Conservation (phyloP, 2,329 filamentous ascomycete genomes). For the Coniochaeta ligniaria region DNA sequence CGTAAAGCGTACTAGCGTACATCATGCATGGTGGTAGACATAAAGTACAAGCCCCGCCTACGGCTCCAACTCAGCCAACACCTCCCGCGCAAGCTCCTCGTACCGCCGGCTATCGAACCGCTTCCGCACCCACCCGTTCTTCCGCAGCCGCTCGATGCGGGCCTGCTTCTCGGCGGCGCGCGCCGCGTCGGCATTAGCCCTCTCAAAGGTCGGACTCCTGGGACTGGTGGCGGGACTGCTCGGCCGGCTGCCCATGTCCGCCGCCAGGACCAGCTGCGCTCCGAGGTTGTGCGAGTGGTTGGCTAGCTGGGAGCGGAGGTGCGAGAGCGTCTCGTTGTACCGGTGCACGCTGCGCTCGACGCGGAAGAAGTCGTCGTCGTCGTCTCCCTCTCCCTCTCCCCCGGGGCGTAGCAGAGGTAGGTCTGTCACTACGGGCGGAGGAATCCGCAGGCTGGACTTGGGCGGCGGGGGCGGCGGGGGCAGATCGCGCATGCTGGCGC, state of each 20-base stretch:
- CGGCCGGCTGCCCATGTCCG: constrained; percentile 6
- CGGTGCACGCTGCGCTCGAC: constrained; percentile 38
- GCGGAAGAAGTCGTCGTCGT: constrained; percentile 23
- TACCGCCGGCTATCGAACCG: constrained; percentile 48
- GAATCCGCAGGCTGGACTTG: constrained; percentile 4
- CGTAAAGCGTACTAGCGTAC: background rate
- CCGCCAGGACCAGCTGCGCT: constrained; percentile 21
- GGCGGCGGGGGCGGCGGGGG: constrained; percentile 16
- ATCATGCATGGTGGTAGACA: background rate
- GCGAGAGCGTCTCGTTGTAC: constrained; percentile 39
- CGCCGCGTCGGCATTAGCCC: constrained; percentile 11
- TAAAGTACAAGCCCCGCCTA: background rate
- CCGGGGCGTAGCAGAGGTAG: constrained; percentile 8
- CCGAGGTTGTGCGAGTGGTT: constrained; percentile 41
- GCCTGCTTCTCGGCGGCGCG: constrained; percentile 35
- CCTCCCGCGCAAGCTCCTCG: constrained; percentile 42
- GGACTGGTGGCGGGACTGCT: background rate
- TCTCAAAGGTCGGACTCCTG: constrained; percentile 10
- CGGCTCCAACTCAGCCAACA: constrained; percentile 38
- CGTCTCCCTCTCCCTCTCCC: constrained; percentile 6
- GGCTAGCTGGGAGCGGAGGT: constrained; percentile 39
- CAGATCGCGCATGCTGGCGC: constrained; percentile 15
- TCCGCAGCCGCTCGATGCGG: constrained; percentile 47
- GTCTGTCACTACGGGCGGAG: constrained; percentile 7
- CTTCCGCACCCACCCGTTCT: constrained; percentile 47